Conservation (phyloP, 495 filamentous ascomycete species). For the Penicillium parvum region DNA sequence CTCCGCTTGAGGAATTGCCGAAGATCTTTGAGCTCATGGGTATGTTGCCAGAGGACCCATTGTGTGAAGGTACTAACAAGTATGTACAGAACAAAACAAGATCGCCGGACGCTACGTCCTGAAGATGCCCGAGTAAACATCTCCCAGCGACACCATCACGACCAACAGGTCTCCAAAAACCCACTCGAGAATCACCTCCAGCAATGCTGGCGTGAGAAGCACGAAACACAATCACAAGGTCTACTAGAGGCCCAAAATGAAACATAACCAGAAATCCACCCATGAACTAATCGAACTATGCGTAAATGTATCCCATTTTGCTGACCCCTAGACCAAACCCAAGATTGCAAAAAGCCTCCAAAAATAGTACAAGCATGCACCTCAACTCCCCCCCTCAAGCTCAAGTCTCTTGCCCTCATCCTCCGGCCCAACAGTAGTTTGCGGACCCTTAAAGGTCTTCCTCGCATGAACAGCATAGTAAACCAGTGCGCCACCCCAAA, state of each 20-base stretch:
- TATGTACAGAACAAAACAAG: slow-evolving; percentile 53
- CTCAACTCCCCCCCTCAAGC: neutral
- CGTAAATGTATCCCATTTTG: no score
- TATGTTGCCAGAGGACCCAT: slow-evolving; percentile 16
- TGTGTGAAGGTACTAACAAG: neutral
- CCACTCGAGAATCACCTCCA: no score
- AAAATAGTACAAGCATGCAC: no score
- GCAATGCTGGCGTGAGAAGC: no score
- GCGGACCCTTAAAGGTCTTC: slow-evolving; percentile 70
- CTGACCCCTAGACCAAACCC: no score
- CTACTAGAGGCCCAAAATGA: no score
- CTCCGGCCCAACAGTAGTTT: slow-evolving; percentile 52
- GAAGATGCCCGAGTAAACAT: slow-evolving; percentile 54
- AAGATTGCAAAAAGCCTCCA: no score
- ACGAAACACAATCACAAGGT: no score
- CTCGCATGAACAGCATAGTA: slow-evolving; percentile 63
- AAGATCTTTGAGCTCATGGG: slow-evolving; percentile 72
- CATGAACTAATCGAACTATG: no score
- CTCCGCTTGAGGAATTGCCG: slow-evolving; percentile 70
- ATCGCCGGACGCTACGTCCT: slow-evolving; percentile 89
- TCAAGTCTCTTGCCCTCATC: slow-evolving; percentile 18
- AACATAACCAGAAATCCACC: no score
- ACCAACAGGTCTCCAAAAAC: neutral
- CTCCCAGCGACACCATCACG: neutral
- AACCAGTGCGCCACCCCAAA: slow-evolving; percentile 56